These are phyloP conservation scores for Penstemon davidsonii DNA, from an alignment of 257 asterid species.

Conservation along the genomic window DNA sequence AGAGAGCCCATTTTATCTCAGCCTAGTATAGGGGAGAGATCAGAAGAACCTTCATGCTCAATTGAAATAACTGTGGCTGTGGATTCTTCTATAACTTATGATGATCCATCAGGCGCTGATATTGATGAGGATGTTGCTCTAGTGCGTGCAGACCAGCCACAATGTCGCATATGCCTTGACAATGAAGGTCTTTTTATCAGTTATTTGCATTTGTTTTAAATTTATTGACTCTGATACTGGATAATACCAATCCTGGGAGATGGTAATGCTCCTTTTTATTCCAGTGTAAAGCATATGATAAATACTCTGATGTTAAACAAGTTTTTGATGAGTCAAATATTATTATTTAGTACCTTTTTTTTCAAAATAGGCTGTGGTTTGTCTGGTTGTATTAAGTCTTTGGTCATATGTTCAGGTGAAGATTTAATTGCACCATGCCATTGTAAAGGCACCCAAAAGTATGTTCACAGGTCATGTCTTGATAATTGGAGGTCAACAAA, in stretches of 20 bases:
- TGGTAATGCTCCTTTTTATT: constrained; percentile 7
- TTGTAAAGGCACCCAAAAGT: constrained; percentile 98
- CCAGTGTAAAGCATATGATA: constrained; percentile 1
- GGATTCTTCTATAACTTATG: constrained; percentile 49
- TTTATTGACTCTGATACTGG: constrained; percentile 8
- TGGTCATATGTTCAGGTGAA: constrained; percentile 58
- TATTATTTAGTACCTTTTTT: background rate
- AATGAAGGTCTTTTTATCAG: constrained; percentile 59
- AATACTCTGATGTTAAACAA: background rate
- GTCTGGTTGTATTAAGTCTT: constrained; percentile 25
- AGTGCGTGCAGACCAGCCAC: constrained; percentile 72
- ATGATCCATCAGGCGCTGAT: constrained; percentile 43
- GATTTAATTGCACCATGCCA: constrained; percentile 98
- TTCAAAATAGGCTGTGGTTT: background rate
- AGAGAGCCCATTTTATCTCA: constrained; percentile 85
- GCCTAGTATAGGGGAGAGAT: constrained; percentile 41
- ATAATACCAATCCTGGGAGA: constrained; percentile 1
- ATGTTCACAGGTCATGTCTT: constrained; percentile 95
- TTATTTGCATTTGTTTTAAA: constrained; percentile 12
- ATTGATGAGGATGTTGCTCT: constrained; percentile 53
- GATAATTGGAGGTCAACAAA: constrained; percentile 99
- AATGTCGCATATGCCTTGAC: constrained; percentile 97
- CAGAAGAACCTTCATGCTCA: constrained; percentile 63
- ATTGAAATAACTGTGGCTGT: constrained; percentile 72
- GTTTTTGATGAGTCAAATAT: constrained; percentile 9